Evolutionary conservation across 148 eudicot genomes (phyloP).

Genomic region (Limonium bicolor): DNA sequence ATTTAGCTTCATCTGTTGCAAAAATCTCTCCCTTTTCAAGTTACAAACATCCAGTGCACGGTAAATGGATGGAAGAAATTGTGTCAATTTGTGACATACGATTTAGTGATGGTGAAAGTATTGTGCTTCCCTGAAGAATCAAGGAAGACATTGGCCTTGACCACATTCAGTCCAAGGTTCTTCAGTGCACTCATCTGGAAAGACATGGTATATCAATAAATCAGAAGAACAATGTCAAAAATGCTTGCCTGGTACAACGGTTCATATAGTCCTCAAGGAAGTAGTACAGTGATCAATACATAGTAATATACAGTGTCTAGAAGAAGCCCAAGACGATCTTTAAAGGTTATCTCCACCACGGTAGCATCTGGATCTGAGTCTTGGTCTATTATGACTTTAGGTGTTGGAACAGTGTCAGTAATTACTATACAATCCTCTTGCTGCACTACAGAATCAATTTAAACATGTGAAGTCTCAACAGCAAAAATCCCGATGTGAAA

Average conservation of each 20-base stretch:
- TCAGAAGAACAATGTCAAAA: conserved; percentile 6
- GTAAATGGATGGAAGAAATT: neutral
- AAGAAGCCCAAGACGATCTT: conserved; percentile 83
- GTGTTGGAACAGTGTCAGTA: conserved; percentile 57
- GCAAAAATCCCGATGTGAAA: too few species aligned
- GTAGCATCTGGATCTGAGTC: conserved; percentile 91
- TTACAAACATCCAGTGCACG: neutral
- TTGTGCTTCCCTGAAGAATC: conserved; percentile 98
- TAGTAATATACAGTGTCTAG: conserved; percentile 67
- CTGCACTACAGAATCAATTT: too few species aligned
- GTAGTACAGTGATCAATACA: neutral
- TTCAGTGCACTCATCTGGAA: conserved; percentile 87
- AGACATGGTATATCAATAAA: conserved; percentile 14
- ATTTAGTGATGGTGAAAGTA: conserved; percentile 82
- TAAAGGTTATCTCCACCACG: conserved; percentile 84
- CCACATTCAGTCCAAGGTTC: conserved; percentile 88
- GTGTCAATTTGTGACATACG: conserved; percentile 68
- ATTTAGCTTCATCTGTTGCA: too few species aligned
- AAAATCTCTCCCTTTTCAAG: too few species aligned
- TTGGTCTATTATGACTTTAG: conserved; percentile 76
- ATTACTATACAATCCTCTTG: too few species aligned
- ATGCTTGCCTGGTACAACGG: neutral
- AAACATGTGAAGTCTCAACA: too few species aligned
- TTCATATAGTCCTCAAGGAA: neutral
- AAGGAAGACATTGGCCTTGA: conserved; percentile 84